phyloP scores from a whole-genome alignment of 257 asterid genomes.

The Primulina eburnea region DNA sequence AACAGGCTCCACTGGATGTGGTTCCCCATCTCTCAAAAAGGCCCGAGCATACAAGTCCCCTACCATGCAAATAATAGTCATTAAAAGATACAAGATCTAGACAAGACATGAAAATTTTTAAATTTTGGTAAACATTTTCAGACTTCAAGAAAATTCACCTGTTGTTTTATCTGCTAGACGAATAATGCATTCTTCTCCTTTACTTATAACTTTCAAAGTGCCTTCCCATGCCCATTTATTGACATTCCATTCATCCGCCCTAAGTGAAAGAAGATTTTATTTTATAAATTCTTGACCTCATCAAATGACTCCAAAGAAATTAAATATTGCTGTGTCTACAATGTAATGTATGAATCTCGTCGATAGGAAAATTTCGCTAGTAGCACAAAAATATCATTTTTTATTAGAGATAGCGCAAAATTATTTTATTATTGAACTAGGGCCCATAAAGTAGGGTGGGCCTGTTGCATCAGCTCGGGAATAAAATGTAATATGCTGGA shows the following conservation, averaged over 20 bases:
- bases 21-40: constrained; percentile 94
- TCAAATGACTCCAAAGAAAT: constrained; percentile 7
- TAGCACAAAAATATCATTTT: not conserved
- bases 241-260: constrained; percentile 99
- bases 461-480: not conserved
- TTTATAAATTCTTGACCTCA: not conserved
- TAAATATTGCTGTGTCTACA: constrained; percentile 4
- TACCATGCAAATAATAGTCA: constrained; percentile 25
- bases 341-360: constrained; percentile 1
- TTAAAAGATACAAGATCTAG: constrained; percentile 15
- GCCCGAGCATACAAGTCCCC: constrained; percentile 99
- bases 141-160: constrained; percentile 39
- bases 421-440: not conserved
- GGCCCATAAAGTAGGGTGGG: not conserved
- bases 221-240: constrained; percentile 99
- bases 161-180: constrained; percentile 84
- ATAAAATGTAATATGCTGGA: not conserved
- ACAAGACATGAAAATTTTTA: constrained; percentile 4
- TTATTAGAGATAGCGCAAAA: not conserved
- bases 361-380: not conserved
- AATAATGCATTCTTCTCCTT: constrained; percentile 93
- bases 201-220: constrained; percentile 71
- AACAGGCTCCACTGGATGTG: constrained; percentile 97
- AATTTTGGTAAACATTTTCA: constrained; percentile 1
- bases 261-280: constrained; percentile 29